Conservation (phyloP, 352 stramenopile genomes). For the Globisporangium yorkense region DNA sequence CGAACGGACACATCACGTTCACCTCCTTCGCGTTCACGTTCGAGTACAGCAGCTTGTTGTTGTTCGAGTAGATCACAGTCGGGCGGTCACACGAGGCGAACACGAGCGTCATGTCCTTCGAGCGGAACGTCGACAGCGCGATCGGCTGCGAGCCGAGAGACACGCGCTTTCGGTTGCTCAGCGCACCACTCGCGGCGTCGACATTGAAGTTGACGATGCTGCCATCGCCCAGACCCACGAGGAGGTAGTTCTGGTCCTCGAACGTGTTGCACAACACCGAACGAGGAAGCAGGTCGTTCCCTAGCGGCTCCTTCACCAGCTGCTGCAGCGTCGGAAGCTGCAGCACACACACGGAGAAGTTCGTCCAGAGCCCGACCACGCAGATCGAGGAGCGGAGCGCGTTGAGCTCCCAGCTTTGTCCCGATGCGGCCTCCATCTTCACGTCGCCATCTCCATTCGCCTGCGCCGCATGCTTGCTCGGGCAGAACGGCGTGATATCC, state of each 20-base stretch:
- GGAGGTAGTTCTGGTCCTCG: conserved; percentile 85
- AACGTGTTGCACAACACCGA: conserved; percentile 88
- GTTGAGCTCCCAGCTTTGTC: conserved; percentile 52
- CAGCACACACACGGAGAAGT: conserved; percentile 89
- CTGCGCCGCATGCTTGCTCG: conserved; percentile 1
- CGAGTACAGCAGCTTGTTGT: conserved; percentile 95
- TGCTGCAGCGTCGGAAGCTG: conserved; percentile 72
- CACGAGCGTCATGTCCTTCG: conserved; percentile 92
- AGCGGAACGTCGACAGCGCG: conserved; percentile 89
- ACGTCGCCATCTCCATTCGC: conserved; percentile 32
- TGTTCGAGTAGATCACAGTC: conserved; percentile 96
- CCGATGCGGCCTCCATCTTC: conserved; percentile 37
- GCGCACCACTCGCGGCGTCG: conserved; percentile 27
- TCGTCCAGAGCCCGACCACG: conserved; percentile 90
- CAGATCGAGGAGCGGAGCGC: conserved; percentile 55
- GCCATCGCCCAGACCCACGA: conserved; percentile 97
- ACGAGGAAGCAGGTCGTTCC: conserved; percentile 79
- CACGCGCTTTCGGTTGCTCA: conserved; percentile 91
- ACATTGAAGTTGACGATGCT: conserved; percentile 93
- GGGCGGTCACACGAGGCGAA: conserved; percentile 96
- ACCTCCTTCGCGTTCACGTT: conserved; percentile 93
- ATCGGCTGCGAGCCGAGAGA: conserved; percentile 94
- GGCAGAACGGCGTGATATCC: conserved; percentile 68
- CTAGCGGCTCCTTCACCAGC: conserved; percentile 59
- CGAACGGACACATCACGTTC: conserved; percentile 91